These are phyloP conservation scores for Alternaria panax DNA, from an alignment of 2,329 filamentous ascomycete species.

Conservation along the genomic window DNA sequence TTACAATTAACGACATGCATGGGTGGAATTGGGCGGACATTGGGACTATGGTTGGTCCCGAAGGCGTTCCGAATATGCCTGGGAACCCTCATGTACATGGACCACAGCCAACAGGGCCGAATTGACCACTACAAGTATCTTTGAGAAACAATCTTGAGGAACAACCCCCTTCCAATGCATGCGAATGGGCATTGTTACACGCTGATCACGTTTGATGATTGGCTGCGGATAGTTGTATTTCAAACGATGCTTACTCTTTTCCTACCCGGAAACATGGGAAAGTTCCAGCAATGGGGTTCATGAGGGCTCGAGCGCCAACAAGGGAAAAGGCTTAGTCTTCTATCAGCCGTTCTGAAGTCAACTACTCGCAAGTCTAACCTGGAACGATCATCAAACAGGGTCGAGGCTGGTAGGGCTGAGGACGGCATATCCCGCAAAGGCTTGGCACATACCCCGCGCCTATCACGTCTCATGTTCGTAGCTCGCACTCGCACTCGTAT, in stretches of 20 bases:
- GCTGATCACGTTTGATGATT: background rate
- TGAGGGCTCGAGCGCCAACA: background rate
- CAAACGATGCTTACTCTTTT: background rate
- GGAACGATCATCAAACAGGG: background rate
- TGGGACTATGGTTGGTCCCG: conserved; percentile 35
- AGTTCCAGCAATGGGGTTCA: background rate
- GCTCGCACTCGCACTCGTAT: conserved; percentile 1
- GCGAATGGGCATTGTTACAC: background rate
- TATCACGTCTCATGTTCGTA: background rate
- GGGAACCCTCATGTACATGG: conserved; percentile 15
- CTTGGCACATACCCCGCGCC: background rate
- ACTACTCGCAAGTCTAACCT: background rate
- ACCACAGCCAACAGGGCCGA: conserved; percentile 10
- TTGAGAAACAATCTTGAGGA: background rate
- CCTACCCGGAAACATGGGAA: background rate
- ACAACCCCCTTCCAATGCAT: background rate
- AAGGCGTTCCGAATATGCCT: conserved; percentile 22
- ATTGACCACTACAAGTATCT: background rate
- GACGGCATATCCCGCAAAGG: background rate
- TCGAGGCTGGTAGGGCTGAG: background rate
- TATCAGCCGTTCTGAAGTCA: background rate
- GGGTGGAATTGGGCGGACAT: conserved; percentile 49
- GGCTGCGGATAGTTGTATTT: background rate
- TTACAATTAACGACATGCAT: conserved; percentile 45
- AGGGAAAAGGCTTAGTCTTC: background rate